Percentiles rank a stretch among this genome's conserved stretches.
Conservation (phyloP, 1,284 basidiomycete species). For the Puccinia novopanici region DNA sequence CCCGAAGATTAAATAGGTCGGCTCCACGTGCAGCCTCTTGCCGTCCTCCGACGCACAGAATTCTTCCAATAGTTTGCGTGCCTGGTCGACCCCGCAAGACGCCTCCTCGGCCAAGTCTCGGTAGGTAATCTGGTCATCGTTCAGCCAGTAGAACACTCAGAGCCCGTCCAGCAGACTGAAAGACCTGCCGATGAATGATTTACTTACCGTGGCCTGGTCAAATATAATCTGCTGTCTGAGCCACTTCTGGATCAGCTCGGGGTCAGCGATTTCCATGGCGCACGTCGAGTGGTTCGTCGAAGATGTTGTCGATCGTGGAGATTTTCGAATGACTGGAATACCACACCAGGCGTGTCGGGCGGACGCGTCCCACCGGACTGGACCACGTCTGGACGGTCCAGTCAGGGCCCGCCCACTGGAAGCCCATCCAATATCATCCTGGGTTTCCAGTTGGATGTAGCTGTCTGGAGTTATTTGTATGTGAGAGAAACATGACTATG, state of each 20-base stretch:
- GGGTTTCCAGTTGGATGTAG: no score
- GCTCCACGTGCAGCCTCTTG: constrained; percentile 19
- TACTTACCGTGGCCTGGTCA: constrained; percentile 41
- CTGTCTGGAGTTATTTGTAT: no score
- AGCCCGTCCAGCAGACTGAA: neutral
- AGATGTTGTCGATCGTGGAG: no score
- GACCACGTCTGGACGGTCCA: no score
- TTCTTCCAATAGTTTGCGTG: constrained; percentile 30
- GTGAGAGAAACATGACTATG: no score
- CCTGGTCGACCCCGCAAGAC: constrained; percentile 8
- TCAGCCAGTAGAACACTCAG: neutral
- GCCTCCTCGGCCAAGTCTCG: constrained; percentile 19
- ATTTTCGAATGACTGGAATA: no score
- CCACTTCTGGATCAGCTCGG: constrained; percentile 29
- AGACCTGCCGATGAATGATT: neutral
- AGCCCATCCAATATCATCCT: no score
- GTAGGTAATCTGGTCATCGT: constrained; percentile 28
- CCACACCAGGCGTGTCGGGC: no score
- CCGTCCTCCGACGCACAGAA: constrained; percentile 31
- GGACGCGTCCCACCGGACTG: no score
- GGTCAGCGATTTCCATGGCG: neutral
- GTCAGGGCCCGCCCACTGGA: no score
- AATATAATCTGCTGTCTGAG: constrained; percentile 40
- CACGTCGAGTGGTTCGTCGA: neutral
- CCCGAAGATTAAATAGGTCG: constrained; percentile 35